Base-by-base conservation (phyloP, 169 alveolate genomes). In the Cryptosporidium viatorum region DNA sequence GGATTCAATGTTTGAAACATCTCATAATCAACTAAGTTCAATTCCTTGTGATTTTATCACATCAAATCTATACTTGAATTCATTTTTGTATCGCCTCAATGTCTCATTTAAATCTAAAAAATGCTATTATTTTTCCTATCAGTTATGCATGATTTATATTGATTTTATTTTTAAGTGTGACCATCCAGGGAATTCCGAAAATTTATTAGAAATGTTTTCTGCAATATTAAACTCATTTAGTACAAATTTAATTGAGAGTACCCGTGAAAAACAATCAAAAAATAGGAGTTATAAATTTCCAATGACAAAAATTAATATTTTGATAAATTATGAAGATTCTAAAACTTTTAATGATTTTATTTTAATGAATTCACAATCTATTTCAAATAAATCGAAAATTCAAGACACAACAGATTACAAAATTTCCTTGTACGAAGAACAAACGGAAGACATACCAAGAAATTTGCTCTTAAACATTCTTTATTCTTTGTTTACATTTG, bases 161-260 rank as follows among this genome's bases (percentile, higher is more conserved):
- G 16, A 80, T 12, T 45, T 80, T 21, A 80, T 80, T 16, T 43
- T 80, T 4, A 59, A 43, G 21, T 80, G 70, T 51, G 29, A 80
- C 33, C 89, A 80, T 62, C 62, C 89, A 60, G 89, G 89, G 21
- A 62, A 21, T 33, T 59, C 75, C 0, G 65, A 80, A 18, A 41
- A 33, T 21, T 21, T 65, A 16, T 31, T 37, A 29, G 75, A 80
- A 21, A 35, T 62, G 8, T 65, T 80, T 80, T 62, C 50, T 2
- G 31, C 68, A 21, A 29, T 80, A 14, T 23, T 55, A 3, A 60
- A 37, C 21, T 26, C 71, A 16, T 2, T 8, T 5, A 26, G 14
- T 9, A n/a, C 35, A 55, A 55, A 55, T 0, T 23, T 8, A 55
- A 2, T 16, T n/a, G 35, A 55, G 23, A 9, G 14, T 21, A 4